Evolutionary conservation across 2,329 filamentous ascomycete genomes (phyloP).

Genomic region (Talaromyces verruculosus): DNA sequence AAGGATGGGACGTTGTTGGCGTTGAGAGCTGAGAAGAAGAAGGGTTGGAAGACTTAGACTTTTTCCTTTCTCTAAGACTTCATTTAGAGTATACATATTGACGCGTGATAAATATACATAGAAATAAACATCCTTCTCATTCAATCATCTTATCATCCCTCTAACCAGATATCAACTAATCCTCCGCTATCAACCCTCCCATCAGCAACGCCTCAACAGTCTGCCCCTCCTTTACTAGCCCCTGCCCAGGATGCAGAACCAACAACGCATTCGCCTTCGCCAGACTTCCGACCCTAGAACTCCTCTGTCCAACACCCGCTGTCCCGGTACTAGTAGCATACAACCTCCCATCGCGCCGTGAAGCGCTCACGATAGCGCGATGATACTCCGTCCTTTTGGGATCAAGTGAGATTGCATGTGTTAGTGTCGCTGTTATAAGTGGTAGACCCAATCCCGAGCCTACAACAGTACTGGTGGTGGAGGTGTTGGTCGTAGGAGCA

Average conservation of each 20-base stretch:
- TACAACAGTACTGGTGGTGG: no score
- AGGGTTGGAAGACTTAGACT: conserved; percentile 46
- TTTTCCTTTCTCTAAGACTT: not conserved
- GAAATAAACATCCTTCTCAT: not conserved
- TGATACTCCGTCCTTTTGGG: conserved; percentile 82
- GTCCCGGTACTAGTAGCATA: conserved; percentile 80
- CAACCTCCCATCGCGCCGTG: conserved; percentile 63
- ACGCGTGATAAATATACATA: not conserved
- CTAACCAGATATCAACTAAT: conserved; percentile 6
- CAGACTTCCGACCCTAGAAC: conserved; percentile 84
- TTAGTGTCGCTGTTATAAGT: conserved; percentile 67
- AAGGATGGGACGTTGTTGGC: conserved; percentile 56
- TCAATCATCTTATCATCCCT: not conserved
- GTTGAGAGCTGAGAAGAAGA: conserved; percentile 56
- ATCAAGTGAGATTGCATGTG: conserved; percentile 73
- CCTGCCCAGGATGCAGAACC: conserved; percentile 53
- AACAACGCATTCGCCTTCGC: conserved; percentile 85
- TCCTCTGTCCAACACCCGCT: conserved; percentile 63
- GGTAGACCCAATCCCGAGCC: conserved; percentile 63
- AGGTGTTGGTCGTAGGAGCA: not conserved
- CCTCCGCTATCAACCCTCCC: conserved; percentile 49
- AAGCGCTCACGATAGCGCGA: conserved; percentile 70
- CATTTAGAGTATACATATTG: conserved; percentile 4
- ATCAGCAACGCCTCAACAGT: conserved; percentile 79
- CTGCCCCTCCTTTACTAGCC: conserved; percentile 65